Conservation (phyloP, 352 stramenopile genomes). For the Globisporangium paddicum region DNA sequence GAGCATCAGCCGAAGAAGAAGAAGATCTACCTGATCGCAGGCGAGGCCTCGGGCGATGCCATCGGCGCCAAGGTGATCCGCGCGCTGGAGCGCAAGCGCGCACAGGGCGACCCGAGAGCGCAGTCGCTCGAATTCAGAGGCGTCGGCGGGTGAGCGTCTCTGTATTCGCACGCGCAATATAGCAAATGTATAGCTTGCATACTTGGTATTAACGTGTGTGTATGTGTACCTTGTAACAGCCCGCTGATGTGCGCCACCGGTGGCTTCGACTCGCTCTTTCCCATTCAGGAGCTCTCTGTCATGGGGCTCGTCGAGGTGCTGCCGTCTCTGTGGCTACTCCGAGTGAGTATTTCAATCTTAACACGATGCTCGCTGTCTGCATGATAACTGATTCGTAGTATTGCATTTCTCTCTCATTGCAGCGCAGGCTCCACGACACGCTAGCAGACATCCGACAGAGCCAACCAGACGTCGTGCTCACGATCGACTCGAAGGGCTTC, state of each 20-base stretch:
- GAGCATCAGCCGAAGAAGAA: constrained; percentile 9
- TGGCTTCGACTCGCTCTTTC: constrained; percentile 56
- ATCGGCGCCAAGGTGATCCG: constrained; percentile 69
- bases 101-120: constrained; percentile 3
- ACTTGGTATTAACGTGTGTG: background rate
- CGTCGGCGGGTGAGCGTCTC: constrained; percentile 42
- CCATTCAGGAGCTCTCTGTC: constrained; percentile 66
- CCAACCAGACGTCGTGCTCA: constrained; percentile 58
- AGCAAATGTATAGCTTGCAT: background rate
- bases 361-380: background rate
- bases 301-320: constrained; percentile 74
- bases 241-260: constrained; percentile 43
- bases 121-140: constrained; percentile 39
- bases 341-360: constrained; percentile 17
- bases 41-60: constrained; percentile 69
- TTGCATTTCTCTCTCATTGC: background rate
- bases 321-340: constrained; percentile 45
- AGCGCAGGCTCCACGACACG: constrained; percentile 49
- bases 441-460: constrained; percentile 44
- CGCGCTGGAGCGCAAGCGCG: constrained; percentile 29
- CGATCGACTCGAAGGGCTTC: constrained; percentile 81
- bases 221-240: constrained; percentile 16
- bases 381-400: too few species aligned
- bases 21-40: constrained; percentile 62
- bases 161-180: too few species aligned